Evolutionary conservation across 768 basidiomycete species (phyloP).

Genomic region (Megacollybia marginata): DNA sequence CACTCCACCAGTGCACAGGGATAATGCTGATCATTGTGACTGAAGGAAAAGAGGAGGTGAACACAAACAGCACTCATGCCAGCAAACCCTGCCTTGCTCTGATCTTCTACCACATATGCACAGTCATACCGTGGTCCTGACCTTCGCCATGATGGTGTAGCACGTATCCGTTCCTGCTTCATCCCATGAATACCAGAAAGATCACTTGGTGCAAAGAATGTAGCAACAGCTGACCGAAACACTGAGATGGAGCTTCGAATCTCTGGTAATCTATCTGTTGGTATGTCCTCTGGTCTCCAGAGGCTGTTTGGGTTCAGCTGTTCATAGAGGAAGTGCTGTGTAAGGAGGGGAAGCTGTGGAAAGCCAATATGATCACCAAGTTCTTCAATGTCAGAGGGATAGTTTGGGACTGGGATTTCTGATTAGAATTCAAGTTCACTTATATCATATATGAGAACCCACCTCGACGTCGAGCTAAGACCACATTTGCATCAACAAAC

Average conservation of each 20-base stretch:
- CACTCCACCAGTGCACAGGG: slow-evolving; percentile 20
- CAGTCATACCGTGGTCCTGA: slow-evolving; percentile 10
- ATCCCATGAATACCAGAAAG: slow-evolving; percentile 12
- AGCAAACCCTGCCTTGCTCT: slow-evolving; percentile 7
- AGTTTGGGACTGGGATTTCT: slow-evolving; percentile 4
- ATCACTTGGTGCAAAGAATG: slow-evolving; percentile 14
- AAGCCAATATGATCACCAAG: slow-evolving; percentile 9
- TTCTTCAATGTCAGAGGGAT: slow-evolving; percentile 7
- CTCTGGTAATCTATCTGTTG: background rate
- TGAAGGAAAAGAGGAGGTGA: slow-evolving; percentile 16
- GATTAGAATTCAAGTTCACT: background rate
- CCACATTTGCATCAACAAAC: slow-evolving; percentile 3
- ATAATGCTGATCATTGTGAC: slow-evolving; percentile 5
- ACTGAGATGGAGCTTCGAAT: slow-evolving; percentile 5
- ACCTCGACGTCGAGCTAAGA: slow-evolving; percentile 7
- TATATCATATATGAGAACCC: background rate
- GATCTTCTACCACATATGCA: slow-evolving; percentile 9
- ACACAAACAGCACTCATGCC: slow-evolving; percentile 13
- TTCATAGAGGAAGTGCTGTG: slow-evolving; percentile 13
- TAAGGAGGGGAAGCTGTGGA: slow-evolving; percentile 9
- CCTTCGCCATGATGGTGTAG: slow-evolving; percentile 11
- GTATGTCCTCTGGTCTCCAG: background rate
- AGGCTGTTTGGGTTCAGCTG: slow-evolving; percentile 8
- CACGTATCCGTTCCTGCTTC: slow-evolving; percentile 13
- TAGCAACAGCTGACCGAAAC: slow-evolving; percentile 12